Percentiles rank a stretch among this genome's conserved stretches.
These are phyloP conservation scores for Hericium rajendrae DNA, from an alignment of 768 basidiomycete species.

Conservation along the genomic window DNA sequence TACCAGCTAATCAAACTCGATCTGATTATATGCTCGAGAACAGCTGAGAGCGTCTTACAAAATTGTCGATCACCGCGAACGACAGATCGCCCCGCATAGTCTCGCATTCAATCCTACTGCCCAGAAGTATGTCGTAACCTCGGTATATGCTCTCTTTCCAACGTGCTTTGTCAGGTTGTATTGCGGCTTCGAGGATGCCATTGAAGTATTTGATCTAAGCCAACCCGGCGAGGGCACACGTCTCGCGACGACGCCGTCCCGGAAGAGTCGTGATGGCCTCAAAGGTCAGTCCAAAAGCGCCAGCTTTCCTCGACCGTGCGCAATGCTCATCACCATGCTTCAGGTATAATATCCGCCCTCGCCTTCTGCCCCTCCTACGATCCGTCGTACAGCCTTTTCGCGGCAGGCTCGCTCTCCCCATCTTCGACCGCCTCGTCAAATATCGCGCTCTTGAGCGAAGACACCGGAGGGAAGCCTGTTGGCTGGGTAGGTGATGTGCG, in stretches of 20 bases:
- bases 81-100: slow-evolving; percentile 79
- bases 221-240: slow-evolving; percentile 68
- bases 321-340: not conserved
- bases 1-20: not conserved
- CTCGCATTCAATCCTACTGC: slow-evolving; percentile 67
- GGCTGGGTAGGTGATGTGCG: slow-evolving; percentile 51
- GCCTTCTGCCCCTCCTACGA: slow-evolving; percentile 62
- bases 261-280: slow-evolving; percentile 75
- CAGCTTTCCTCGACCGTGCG: not conserved
- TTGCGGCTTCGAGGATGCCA: slow-evolving; percentile 79
- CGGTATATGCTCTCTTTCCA: not conserved
- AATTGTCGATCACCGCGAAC: slow-evolving; percentile 90
- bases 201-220: slow-evolving; percentile 76
- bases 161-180: slow-evolving; percentile 51
- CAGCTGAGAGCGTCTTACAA: slow-evolving; percentile 87
- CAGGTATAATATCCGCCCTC: slow-evolving; percentile 77
- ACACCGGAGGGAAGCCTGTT: slow-evolving; percentile 40
- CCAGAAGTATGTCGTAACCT: slow-evolving; percentile 41
- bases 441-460: slow-evolving; percentile 59
- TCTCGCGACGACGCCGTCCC: slow-evolving; percentile 57
- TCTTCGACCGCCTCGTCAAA: slow-evolving; percentile 36
- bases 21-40: not conserved
- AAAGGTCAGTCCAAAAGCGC: slow-evolving; percentile 48
- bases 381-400: slow-evolving; percentile 48
- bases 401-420: slow-evolving; percentile 66